phyloP scores from a whole-genome alignment of 345 rosid genomes.

The Bruguiera parviflora region DNA sequence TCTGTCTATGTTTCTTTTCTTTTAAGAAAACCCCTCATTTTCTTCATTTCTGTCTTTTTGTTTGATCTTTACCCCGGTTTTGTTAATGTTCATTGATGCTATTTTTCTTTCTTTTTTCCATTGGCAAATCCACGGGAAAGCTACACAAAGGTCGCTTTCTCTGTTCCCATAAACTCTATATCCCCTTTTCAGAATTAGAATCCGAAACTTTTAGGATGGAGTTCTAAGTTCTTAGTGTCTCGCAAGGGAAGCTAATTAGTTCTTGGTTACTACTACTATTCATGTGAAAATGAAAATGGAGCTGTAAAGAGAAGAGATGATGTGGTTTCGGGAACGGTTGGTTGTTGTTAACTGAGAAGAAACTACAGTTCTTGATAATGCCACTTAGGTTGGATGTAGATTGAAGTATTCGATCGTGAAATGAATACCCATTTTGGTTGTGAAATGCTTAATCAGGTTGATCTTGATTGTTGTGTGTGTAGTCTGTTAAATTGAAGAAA shows the following conservation, averaged over 20 bases:
- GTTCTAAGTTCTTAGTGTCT: no score
- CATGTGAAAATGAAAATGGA: neutral
- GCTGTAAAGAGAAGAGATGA: neutral
- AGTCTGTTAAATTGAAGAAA: neutral
- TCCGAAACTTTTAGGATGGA: no score
- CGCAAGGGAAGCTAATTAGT: no score
- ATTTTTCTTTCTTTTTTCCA: no score
- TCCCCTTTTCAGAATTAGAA: no score
- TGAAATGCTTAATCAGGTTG: neutral
- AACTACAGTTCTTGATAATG: conserved; percentile 6
- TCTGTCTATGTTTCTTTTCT: neutral
- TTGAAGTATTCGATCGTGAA: neutral
- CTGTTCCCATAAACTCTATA: no score
- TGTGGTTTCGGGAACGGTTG: neutral
- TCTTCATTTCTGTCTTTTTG: neutral
- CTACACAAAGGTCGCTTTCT: no score
- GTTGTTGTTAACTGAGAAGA: neutral
- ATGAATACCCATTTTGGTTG: conserved; percentile 1
- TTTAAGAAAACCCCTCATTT: neutral
- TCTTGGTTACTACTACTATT: neutral
- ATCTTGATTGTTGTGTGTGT: neutral
- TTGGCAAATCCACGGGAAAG: no score
- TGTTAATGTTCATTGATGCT: neutral
- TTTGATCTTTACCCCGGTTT: neutral
- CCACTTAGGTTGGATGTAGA: conserved; percentile 11